Evolutionary conservation across 192 early-diverging fungal genomes (phyloP).

Genomic region (Backusella luteola): DNA sequence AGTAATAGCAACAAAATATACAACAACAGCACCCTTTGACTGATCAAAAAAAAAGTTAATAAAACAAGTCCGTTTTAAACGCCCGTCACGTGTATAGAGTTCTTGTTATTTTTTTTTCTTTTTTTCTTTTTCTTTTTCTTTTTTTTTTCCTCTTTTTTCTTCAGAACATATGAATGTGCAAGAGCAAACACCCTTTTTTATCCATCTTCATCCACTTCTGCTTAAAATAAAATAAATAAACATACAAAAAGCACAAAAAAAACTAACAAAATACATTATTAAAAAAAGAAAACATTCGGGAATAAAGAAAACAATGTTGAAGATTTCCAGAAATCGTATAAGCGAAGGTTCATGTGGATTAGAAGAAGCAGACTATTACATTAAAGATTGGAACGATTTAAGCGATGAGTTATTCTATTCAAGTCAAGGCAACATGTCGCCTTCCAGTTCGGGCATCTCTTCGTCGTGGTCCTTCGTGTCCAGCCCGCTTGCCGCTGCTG

Average conservation of each 20-base stretch:
- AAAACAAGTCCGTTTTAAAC: not conserved
- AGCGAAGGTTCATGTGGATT: not conserved
- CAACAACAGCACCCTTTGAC: not conserved
- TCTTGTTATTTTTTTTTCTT: not conserved
- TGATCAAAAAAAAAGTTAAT: not conserved
- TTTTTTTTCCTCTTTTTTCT: not conserved
- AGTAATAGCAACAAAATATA: too few relatives aligned
- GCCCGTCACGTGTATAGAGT: not conserved
- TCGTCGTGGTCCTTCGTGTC: not conserved
- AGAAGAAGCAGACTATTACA: not conserved
- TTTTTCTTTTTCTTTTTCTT: not conserved
- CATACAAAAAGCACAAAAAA: constrained; percentile 7
- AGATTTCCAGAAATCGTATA: constrained; percentile 1
- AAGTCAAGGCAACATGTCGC: not conserved
- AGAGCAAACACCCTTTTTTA: constrained; percentile 4
- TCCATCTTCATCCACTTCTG: not conserved
- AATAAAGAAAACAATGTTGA: constrained; percentile 3
- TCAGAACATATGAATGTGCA: not conserved
- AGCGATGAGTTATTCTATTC: not conserved
- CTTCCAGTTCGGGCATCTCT: not conserved
- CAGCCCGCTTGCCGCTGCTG: not conserved
- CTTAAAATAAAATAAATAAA: not conserved
- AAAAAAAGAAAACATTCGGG: not conserved
- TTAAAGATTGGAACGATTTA: not conserved
- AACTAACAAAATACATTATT: not conserved